Base-by-base conservation (phyloP, 345 rosid genomes). In the Erucastrum elatum region DNA sequence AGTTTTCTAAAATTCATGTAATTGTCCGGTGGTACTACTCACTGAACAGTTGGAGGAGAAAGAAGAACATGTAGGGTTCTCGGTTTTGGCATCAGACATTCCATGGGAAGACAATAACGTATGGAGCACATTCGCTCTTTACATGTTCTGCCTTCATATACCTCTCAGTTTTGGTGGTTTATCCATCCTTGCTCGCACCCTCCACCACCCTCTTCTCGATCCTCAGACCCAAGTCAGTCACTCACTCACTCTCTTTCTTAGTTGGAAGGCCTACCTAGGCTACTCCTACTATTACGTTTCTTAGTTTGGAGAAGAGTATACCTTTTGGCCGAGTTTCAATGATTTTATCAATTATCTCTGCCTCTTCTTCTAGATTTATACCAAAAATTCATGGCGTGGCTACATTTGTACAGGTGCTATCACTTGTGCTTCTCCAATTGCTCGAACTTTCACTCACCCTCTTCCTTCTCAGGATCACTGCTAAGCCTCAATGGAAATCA, bases 111-210 rank as follows among this genome's bases (percentile, higher is more conserved):
- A 77, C 6, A 84, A 83, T 4, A 77, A 66, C 72, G 30, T 76
- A 64, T 94, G 97, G 98, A 88, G 88, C 85, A 92, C 90, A 9
- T 81, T 94, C 84, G 88, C 84, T 31, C 39, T 88, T 51, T 94
- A 92, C 80, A 82, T 94, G 87, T 86, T 90, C 87, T 86, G 85
- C 82, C 82, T 92, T 61, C 55, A 46, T 12, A 46, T 46, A 10
- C 49, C 49, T 84, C 84, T 91, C 77, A 89, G 97, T 72, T 81
- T 84, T 80, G 94, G 97, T 26, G 98, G 98, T 72, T 82, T 91
- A 58, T 90, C 98, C 29, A 77, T 85, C 53, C 49, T 41, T 41
- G 13, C 49, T 41, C 13, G 49, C 49, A 0, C 4, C 49, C 49
- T 41, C 49, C 49, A 41, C 49, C 12, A 2, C 49, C 49, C 85